These are phyloP conservation scores for Chara braunii DNA, from an alignment of 139 green algal genomes.

Conservation along the genomic window DNA sequence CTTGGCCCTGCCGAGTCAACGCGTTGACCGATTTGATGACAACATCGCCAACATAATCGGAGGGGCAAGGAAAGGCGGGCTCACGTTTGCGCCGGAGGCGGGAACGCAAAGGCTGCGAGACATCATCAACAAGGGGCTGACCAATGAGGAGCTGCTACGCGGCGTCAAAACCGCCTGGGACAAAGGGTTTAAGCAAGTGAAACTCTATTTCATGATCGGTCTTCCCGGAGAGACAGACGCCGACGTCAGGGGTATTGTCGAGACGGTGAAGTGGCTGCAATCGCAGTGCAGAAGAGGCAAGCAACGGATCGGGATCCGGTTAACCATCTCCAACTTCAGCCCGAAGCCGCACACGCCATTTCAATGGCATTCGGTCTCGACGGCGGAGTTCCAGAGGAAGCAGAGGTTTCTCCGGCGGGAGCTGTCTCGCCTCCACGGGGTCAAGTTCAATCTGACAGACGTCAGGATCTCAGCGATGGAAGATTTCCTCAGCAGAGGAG, in stretches of 20 bases:
- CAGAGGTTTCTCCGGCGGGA: conserved; percentile 52
- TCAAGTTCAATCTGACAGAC: conserved; percentile 64
- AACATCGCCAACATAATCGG: conserved; percentile 65
- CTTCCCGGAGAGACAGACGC: conserved; percentile 65
- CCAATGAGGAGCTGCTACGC: conserved; percentile 62
- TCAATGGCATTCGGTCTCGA: conserved; percentile 57
- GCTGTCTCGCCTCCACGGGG: conserved; percentile 45
- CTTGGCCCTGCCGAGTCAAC: conserved; percentile 57
- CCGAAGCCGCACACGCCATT: conserved; percentile 76
- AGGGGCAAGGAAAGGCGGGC: conserved; percentile 36
- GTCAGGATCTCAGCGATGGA: conserved; percentile 60
- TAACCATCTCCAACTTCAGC: conserved; percentile 73
- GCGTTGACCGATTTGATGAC: conserved; percentile 68
- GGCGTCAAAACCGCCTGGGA: conserved; percentile 67
- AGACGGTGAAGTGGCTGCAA: conserved; percentile 62
- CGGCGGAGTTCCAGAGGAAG: conserved; percentile 60
- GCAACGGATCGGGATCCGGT: conserved; percentile 47
- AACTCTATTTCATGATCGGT: conserved; percentile 69
- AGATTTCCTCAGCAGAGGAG: conserved; percentile 43
- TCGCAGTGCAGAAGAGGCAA: conserved; percentile 45
- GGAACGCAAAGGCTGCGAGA: conserved; percentile 61
- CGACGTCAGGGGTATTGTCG: conserved; percentile 68
- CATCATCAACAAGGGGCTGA: conserved; percentile 69
- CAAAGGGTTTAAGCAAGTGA: conserved; percentile 58
- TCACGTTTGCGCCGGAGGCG: conserved; percentile 69